Conservation (phyloP, 306 rosid species). For the Prunus persica region Prunus_persica_NCBIv2 NC_034011.1:21664501-21665000, state of each 20-base stretch:
- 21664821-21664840: background rate
- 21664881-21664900: conserved; percentile 62
- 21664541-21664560: conserved; percentile 29
- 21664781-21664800: conserved; percentile 41
- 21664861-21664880: conserved; percentile 47
- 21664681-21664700: background rate
- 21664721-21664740: background rate
- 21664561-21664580: too few relatives aligned
- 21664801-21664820: conserved; percentile 20
- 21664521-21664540: conserved; percentile 25
- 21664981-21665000: conserved; percentile 19
- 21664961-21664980: conserved; percentile 38
- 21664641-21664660: background rate
- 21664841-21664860: background rate
- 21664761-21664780: conserved; percentile 46
- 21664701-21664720: background rate
- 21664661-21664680: background rate
- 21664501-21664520: conserved; percentile 40
- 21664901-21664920: conserved; percentile 47
- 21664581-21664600: background rate
- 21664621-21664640: background rate
- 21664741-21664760: background rate
- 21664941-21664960: conserved; percentile 52
- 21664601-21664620: background rate
- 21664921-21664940: conserved; percentile 47